Evolutionary conservation across 2,329 filamentous ascomycete species (phyloP).

Genomic region (Pleurostoma richardsiae): DNA sequence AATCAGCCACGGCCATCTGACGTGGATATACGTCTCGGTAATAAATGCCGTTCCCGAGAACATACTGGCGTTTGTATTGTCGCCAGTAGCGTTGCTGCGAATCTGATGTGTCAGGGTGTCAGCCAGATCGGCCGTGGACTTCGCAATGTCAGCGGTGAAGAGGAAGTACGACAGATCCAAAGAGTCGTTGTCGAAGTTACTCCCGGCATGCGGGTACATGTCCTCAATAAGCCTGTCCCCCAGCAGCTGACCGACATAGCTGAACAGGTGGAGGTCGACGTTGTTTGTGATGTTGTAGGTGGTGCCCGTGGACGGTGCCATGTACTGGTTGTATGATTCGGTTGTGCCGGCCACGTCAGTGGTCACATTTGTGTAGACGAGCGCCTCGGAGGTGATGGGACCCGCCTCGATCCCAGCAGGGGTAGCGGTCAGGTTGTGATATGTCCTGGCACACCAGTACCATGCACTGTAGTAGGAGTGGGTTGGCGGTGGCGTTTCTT

Average conservation of each 20-base stretch:
- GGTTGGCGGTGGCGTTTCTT: background rate
- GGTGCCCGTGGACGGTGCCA: background rate
- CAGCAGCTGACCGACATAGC: background rate
- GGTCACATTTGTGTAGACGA: background rate
- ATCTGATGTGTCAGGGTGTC: slow-evolving; percentile 11
- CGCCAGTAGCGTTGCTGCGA: slow-evolving; percentile 5
- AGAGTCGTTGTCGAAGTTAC: background rate
- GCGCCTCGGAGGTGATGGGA: background rate
- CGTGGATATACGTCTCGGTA: slow-evolving; percentile 19
- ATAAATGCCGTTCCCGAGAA: slow-evolving; percentile 12
- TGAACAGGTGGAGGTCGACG: background rate
- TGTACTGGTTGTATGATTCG: background rate
- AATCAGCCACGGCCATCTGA: slow-evolving; percentile 24
- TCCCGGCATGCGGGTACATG: background rate
- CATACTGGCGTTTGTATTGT: slow-evolving; percentile 7
- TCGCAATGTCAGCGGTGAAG: slow-evolving; percentile 4
- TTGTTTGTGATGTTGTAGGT: background rate
- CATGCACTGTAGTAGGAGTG: background rate
- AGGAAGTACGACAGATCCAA: slow-evolving; percentile 1
- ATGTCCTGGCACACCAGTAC: slow-evolving; percentile 6
- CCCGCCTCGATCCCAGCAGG: background rate
- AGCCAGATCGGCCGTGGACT: slow-evolving; percentile 7
- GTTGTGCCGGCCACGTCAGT: background rate
- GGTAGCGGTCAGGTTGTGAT: slow-evolving; percentile 5
- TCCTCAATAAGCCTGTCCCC: background rate